A percentile compares a stretch with the other conserved stretches of the same genome.
These are phyloP conservation scores for Citrus sp. DNA, from an alignment of 345 rosid genomes.

Conservation along the genomic window DNA sequence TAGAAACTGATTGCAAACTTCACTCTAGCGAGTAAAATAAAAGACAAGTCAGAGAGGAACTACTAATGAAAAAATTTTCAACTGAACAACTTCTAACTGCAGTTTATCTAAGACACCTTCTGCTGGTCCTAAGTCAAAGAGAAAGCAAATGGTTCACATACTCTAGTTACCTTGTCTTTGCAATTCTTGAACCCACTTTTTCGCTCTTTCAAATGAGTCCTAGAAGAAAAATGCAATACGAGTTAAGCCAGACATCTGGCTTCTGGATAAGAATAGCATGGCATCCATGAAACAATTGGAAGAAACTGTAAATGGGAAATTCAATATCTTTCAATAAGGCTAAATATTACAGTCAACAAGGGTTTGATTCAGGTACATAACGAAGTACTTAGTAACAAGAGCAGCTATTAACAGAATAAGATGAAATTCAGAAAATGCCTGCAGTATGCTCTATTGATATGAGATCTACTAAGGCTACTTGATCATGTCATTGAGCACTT, in stretches of 20 bases:
- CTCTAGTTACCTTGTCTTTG: slow-evolving; percentile 54
- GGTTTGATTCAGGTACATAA: not conserved
- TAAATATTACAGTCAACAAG: not conserved
- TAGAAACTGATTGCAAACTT: not conserved
- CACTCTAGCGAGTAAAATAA: too few species aligned
- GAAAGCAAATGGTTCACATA: not conserved
- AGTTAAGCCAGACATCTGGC: not conserved
- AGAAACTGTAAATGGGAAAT: not conserved
- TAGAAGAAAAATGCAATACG: slow-evolving; percentile 16
- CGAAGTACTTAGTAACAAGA: not conserved
- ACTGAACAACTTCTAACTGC: not conserved
- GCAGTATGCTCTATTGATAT: not conserved
- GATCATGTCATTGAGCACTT: not conserved
- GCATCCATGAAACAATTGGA: not conserved
- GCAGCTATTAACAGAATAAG: not conserved
- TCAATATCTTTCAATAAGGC: not conserved
- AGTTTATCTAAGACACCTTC: not conserved
- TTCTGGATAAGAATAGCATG: not conserved
- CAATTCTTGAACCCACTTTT: slow-evolving; percentile 67
- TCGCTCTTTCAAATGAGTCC: slow-evolving; percentile 66
- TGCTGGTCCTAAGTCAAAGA: not conserved
- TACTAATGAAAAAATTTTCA: not conserved
- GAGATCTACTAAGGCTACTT: not conserved
- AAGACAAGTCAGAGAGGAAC: not conserved
- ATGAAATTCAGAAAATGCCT: not conserved